Evolutionary conservation across 768 basidiomycete genomes (phyloP), one percentile per base, ranked within the genome.

Genomic region (Kwoniella dejecticola): DNA sequence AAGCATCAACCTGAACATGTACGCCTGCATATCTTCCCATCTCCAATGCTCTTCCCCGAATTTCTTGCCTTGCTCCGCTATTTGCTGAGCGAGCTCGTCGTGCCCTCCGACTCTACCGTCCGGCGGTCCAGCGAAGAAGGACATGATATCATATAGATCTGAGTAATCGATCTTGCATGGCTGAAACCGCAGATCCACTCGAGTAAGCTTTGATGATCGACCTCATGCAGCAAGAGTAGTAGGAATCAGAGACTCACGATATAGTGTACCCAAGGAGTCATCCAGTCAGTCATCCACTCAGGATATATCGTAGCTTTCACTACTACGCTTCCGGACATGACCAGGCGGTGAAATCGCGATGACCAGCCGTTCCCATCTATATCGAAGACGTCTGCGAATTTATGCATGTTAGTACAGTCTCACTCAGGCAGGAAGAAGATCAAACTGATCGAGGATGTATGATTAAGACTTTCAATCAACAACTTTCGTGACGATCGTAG

Each of bases 351-450:
- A 62, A 74, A 77, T 38, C 76, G 68, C 27, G 72, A 77, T 47
- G 78, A 79, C 79, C 78, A 79, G 19, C 77, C 80, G 56, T 79
- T 80, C 10, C 77, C 79, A 60, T 81, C 80, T 31, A 77, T 69
- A 47, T 66, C 70, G 19, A 74, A 60, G 26, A 52, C 44, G 47
- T 68, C 71, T 68, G 49, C 15, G 36, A 24, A n/a, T 7, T 30
- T 8, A 29, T 31, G n/a, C n/a, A n/a, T 30, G 8, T 10, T 31
- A 27, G 33, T 38, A 27, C n/a, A 33, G 3, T 36, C 21, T 7
- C 38, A 8, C 36, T 7, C 33, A 48, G n/a, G n/a, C n/a, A n/a
- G n/a, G n/a, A n/a, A n/a, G n/a, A n/a, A n/a, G n/a, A n/a, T n/a
- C n/a, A n/a, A n/a, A n/a, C n/a, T n/a, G n/a, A n/a, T n/a, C n/a